Evolutionary conservation across 2,329 filamentous ascomycete species (phyloP).

Genomic region (Sporothrix euskadiensis): DNA sequence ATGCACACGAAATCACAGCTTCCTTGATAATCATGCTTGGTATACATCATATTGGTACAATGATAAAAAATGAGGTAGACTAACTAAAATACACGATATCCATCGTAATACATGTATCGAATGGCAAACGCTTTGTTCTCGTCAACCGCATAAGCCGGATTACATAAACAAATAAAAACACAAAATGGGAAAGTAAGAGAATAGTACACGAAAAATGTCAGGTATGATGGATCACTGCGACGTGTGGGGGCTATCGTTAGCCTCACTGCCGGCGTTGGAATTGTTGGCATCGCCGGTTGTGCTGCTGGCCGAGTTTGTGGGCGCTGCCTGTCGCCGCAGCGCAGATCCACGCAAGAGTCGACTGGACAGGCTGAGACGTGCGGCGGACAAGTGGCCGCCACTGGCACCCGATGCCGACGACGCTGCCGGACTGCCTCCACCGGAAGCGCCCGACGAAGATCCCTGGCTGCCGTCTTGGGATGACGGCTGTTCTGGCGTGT

Average conservation of each 20-base stretch:
- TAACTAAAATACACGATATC: constrained; percentile 10
- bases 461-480: not conserved
- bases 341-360: constrained; percentile 40
- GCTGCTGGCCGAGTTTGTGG: not conserved
- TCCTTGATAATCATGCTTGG: not conserved
- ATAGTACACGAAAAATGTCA: not conserved
- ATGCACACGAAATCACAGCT: not conserved
- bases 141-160: not conserved
- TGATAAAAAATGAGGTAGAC: not conserved
- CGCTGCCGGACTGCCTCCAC: not conserved
- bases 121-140: not conserved
- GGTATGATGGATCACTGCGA: not conserved
- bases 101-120: constrained; percentile 9
- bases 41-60: constrained; percentile 4
- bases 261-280: not conserved
- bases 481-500: not conserved
- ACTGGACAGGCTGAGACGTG: constrained; percentile 53
- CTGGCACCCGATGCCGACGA: not conserved
- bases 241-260: not conserved
- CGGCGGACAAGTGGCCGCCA: constrained; percentile 42
- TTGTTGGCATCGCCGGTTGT: not conserved
- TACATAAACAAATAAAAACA: not conserved
- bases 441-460: not conserved
- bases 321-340: constrained; percentile 11
- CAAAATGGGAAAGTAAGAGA: not conserved